Percentiles rank a stretch among this genome's conserved stretches.
Evolutionary conservation across 164 flowering plant genomes (phyloP).

Genomic region (Aristolochia contorta): DNA sequence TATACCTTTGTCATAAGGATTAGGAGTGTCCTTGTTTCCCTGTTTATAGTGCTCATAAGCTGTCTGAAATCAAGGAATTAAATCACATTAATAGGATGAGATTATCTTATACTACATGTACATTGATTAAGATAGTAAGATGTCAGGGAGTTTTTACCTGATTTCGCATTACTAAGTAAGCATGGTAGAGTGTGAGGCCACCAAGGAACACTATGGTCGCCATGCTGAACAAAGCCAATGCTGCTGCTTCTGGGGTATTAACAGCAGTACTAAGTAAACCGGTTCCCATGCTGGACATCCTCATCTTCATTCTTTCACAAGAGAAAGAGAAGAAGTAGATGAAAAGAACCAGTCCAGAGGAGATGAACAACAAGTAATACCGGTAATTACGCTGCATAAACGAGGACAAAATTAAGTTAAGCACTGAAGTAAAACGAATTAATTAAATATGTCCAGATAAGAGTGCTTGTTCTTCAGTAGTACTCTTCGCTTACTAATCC

Average conservation of each 20-base stretch:
- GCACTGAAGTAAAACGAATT: background rate
- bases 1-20: slow-evolving; percentile 34
- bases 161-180: slow-evolving; percentile 27
- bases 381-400: slow-evolving; percentile 39
- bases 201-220: slow-evolving; percentile 31
- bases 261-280: slow-evolving; percentile 19
- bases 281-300: slow-evolving; percentile 12
- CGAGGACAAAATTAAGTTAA: background rate
- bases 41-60: slow-evolving; percentile 39
- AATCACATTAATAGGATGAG: background rate
- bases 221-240: slow-evolving; percentile 29
- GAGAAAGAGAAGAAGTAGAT: slow-evolving; percentile 29
- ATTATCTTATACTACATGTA: background rate
- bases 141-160: slow-evolving; percentile 27
- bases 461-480: background rate
- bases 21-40: slow-evolving; percentile 17
- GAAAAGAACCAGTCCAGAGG: slow-evolving; percentile 24
- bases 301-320: slow-evolving; percentile 23
- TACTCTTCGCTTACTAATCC: slow-evolving; percentile 24
- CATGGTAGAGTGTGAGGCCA: slow-evolving; percentile 28
- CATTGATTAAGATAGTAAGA: too few species aligned
- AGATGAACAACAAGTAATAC: slow-evolving; percentile 28
- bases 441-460: background rate
- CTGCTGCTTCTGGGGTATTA: slow-evolving; percentile 35
- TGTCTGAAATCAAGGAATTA: slow-evolving; percentile 19